Percentiles rank a stretch among this genome's conserved stretches.
These are phyloP conservation scores for Leishmania arabica DNA, from an alignment of 208 protist species.

Conservation along the genomic window DNA sequence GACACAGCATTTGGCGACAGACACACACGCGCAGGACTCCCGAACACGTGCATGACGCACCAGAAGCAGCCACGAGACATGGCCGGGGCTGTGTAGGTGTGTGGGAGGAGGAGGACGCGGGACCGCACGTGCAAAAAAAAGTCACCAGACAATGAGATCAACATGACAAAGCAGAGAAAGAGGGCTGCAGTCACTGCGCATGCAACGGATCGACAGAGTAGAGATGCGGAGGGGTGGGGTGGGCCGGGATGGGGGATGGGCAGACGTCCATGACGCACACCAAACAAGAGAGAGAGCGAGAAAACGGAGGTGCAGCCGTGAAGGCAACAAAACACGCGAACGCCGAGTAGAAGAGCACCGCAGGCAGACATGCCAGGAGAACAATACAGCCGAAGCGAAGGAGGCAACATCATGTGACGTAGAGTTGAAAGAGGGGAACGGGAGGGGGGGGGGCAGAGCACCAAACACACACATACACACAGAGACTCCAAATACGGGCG, in stretches of 20 bases:
- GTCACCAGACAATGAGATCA: neutral
- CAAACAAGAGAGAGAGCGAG: neutral
- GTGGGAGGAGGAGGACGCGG: neutral
- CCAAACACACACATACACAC: neutral
- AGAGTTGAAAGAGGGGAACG: neutral
- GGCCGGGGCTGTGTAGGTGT: neutral
- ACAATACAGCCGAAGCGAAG: neutral
- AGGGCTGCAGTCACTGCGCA: neutral
- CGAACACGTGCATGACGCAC: neutral
- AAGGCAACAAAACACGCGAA: neutral
- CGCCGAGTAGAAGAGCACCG: neutral
- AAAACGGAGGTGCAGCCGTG: neutral
- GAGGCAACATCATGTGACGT: neutral
- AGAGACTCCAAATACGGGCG: neutral
- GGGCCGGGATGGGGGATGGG: neutral
- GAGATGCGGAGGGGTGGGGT: neutral
- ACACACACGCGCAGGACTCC: neutral
- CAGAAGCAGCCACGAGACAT: neutral
- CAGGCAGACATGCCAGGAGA: neutral
- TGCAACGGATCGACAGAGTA: neutral
- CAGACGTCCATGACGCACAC: neutral
- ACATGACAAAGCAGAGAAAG: neutral
- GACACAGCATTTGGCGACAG: neutral
- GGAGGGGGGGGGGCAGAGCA: neutral
- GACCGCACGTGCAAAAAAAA: neutral